A percentile compares a stretch with the other conserved stretches of the same genome.
Conservation (phyloP, 495 filamentous ascomycete species). For the Neurospora sublineolata region DNA sequence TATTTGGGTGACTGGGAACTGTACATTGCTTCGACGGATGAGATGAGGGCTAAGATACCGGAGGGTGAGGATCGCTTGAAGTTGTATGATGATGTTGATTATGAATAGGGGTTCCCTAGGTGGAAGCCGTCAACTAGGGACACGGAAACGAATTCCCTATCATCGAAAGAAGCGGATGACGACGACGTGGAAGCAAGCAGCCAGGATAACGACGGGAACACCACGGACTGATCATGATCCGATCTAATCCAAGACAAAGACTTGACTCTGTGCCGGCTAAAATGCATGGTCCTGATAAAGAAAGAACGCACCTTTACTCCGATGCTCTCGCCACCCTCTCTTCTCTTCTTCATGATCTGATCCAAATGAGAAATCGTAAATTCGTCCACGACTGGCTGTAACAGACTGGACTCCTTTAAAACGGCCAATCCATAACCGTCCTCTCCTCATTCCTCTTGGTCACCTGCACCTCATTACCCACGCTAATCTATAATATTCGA, state of each 20-base stretch:
- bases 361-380: background rate
- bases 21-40: background rate
- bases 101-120: background rate
- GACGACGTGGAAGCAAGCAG: background rate
- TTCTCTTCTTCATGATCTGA: background rate
- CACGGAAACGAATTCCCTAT: background rate
- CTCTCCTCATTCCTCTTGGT: conserved; percentile 44
- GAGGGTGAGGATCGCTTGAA: background rate
- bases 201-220: background rate
- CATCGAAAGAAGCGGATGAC: background rate
- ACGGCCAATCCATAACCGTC: conserved; percentile 41
- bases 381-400: background rate
- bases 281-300: background rate
- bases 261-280: background rate
- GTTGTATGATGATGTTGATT: background rate
- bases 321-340: background rate
- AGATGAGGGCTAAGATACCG: background rate
- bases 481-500: conserved; percentile 6
- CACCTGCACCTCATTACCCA: conserved; percentile 65
- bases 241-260: background rate
- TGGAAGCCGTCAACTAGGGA: background rate
- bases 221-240: background rate
- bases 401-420: background rate
- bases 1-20: background rate
- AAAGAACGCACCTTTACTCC: background rate